A percentile compares a stretch with the other conserved stretches of the same genome.
Evolutionary conservation across 176 grass and related monocot genomes (phyloP).

Genomic region (Pontederia crassipes): DNA sequence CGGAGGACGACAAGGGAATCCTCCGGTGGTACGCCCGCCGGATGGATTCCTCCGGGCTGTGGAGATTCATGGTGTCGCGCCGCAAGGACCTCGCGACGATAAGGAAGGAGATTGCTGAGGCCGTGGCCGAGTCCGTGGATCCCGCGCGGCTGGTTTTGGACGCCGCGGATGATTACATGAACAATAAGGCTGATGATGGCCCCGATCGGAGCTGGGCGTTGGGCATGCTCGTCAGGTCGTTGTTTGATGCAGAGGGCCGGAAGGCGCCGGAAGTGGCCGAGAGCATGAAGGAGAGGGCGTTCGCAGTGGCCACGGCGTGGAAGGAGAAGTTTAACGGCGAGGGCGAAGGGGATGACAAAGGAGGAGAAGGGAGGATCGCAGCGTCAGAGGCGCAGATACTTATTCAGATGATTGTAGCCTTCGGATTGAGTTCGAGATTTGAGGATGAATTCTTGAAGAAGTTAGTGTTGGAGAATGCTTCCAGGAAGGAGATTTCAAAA

Average conservation of each 20-base stretch:
- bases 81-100: slow-evolving; percentile 30
- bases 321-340: slow-evolving; percentile 30
- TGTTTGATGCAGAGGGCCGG: slow-evolving; percentile 33
- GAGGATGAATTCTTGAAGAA: slow-evolving; percentile 55
- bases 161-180: slow-evolving; percentile 42
- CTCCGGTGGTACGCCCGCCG: slow-evolving; percentile 68
- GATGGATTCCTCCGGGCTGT: slow-evolving; percentile 54
- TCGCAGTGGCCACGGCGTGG: slow-evolving; percentile 45
- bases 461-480: slow-evolving; percentile 43
- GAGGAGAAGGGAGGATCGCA: slow-evolving; percentile 21
- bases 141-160: slow-evolving; percentile 61
- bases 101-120: slow-evolving; percentile 30
- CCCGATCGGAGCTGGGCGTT: slow-evolving; percentile 46
- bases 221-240: slow-evolving; percentile 37
- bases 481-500: slow-evolving; percentile 61
- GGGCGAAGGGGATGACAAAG: slow-evolving; percentile 4
- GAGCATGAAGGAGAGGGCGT: slow-evolving; percentile 56
- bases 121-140: slow-evolving; percentile 44
- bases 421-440: slow-evolving; percentile 45
- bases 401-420: slow-evolving; percentile 51
- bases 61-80: slow-evolving; percentile 43
- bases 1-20: slow-evolving; percentile 30
- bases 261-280: slow-evolving; percentile 43
- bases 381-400: slow-evolving; percentile 52
- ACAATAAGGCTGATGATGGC: slow-evolving; percentile 6